Conservation (phyloP, 2,329 filamentous ascomycete species). For the Botryosphaeria dothidea region DNA sequence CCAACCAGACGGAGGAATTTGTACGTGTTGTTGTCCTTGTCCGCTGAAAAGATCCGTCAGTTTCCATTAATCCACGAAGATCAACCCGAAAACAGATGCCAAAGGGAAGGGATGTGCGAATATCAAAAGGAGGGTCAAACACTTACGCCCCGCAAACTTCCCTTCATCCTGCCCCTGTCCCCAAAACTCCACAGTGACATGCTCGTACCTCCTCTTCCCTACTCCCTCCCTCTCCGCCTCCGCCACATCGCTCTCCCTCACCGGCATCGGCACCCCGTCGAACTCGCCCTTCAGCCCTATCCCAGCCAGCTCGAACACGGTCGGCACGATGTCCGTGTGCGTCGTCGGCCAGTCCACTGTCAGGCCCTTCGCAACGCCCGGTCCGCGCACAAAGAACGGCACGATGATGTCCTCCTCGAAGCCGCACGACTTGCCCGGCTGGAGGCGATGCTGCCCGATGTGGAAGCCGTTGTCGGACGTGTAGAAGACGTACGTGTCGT, state of each 20-base stretch:
- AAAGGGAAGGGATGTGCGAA: neutral
- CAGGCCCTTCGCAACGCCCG: conserved; percentile 31
- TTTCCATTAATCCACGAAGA: neutral
- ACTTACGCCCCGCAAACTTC: neutral
- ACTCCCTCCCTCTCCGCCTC: conserved; percentile 4
- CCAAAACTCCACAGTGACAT: conserved; percentile 46
- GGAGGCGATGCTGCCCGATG: conserved; percentile 41
- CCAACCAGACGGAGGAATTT: conserved; percentile 60
- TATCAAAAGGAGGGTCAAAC: too few relatives aligned
- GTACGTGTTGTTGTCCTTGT: conserved; percentile 56
- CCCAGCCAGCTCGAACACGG: conserved; percentile 35
- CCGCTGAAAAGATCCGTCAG: neutral
- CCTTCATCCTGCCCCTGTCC: conserved; percentile 23
- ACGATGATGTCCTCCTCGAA: conserved; percentile 45
- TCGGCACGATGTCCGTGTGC: conserved; percentile 42
- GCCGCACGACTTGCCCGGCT: conserved; percentile 40
- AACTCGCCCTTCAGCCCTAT: conserved; percentile 30
- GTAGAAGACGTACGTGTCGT: conserved; percentile 49
- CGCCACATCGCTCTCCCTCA: conserved; percentile 24
- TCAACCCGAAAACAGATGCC: too few relatives aligned
- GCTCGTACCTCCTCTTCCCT: conserved; percentile 29
- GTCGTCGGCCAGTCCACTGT: conserved; percentile 36
- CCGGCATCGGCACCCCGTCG: conserved; percentile 38
- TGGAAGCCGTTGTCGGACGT: conserved; percentile 44
- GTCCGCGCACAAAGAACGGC: conserved; percentile 42